Evolutionary conservation across 2,329 filamentous ascomycete species (phyloP).

Genomic region (Gyromitra esculenta): DNA sequence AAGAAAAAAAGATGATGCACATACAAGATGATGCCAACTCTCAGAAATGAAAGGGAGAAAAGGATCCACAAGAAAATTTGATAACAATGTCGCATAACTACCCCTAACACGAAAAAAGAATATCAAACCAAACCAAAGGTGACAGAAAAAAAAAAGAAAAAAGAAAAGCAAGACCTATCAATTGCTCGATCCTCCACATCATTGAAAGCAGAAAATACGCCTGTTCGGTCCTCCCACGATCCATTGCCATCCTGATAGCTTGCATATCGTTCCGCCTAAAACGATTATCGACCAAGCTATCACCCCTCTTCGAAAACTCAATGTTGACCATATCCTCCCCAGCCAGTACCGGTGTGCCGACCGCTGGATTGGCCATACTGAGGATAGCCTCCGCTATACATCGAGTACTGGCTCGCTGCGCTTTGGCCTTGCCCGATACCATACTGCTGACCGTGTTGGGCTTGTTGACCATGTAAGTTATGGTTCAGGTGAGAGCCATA

Average conservation of each 20-base stretch:
- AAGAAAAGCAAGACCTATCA: conserved; percentile 43
- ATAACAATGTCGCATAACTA: conserved; percentile 47
- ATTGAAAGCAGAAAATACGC: conserved; percentile 44
- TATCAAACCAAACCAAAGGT: conserved; percentile 49
- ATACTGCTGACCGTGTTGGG: conserved; percentile 50
- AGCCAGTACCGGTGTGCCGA: conserved; percentile 32
- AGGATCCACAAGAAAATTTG: conserved; percentile 53
- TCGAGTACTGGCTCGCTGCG: conserved; percentile 47
- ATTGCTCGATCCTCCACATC: conserved; percentile 35
- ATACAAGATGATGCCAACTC: conserved; percentile 51
- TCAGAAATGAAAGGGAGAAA: conserved; percentile 46
- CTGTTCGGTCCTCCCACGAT: conserved; percentile 22
- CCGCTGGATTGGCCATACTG: conserved; percentile 48
- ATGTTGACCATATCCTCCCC: conserved; percentile 48
- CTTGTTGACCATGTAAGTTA: conserved; percentile 47
- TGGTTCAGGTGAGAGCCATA: conserved; percentile 54
- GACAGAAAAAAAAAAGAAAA: conserved; percentile 50
- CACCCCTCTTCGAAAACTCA: conserved; percentile 18
- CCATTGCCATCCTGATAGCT: conserved; percentile 27
- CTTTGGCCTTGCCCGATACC: conserved; percentile 51
- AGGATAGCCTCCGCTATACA: conserved; percentile 49
- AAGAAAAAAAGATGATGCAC: conserved; percentile 47
- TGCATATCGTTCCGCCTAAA: conserved; percentile 13
- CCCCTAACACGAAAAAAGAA: conserved; percentile 35
- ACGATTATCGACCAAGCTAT: conserved; percentile 13